Evolutionary conservation across 1,139 yeast genomes (phyloP).

Genomic region (Petasospora fabianii): DNA sequence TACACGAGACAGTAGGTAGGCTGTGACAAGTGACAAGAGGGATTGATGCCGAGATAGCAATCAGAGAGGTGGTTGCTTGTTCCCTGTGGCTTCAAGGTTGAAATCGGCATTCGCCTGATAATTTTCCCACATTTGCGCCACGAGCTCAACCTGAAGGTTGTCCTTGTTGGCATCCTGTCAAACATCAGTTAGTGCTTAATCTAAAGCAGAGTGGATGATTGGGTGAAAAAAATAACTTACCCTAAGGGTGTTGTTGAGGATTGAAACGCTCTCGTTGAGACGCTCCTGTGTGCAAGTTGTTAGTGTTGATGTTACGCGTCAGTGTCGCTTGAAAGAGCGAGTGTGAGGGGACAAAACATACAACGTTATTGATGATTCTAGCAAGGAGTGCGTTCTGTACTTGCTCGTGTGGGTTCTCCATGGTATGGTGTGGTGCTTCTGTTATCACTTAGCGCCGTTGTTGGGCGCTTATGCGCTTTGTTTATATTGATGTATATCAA

Average conservation of each 20-base stretch:
- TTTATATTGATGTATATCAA: too few species aligned
- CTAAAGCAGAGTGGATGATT: not conserved
- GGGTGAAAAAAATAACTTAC: too few species aligned
- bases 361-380: conserved; percentile 74
- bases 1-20: too few species aligned
- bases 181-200: not conserved
- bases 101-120: conserved; percentile 70
- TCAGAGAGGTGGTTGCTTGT: conserved; percentile 51
- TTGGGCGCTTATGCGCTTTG: not conserved
- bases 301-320: conserved; percentile 2
- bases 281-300: conserved; percentile 44
- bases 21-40: too few species aligned
- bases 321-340: not conserved
- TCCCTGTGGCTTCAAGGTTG: conserved; percentile 69
- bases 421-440: conserved; percentile 23
- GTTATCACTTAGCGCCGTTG: not conserved
- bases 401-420: conserved; percentile 91
- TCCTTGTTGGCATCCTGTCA: conserved; percentile 54
- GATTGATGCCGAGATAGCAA: not conserved
- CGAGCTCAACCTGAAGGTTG: conserved; percentile 67
- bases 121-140: conserved; percentile 80
- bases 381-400: conserved; percentile 75
- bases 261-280: conserved; percentile 65
- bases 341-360: conserved; percentile 33
- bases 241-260: conserved; percentile 57